Conservation (phyloP, 1,139 yeast genomes). For the Candida labiduridarum region DNA sequence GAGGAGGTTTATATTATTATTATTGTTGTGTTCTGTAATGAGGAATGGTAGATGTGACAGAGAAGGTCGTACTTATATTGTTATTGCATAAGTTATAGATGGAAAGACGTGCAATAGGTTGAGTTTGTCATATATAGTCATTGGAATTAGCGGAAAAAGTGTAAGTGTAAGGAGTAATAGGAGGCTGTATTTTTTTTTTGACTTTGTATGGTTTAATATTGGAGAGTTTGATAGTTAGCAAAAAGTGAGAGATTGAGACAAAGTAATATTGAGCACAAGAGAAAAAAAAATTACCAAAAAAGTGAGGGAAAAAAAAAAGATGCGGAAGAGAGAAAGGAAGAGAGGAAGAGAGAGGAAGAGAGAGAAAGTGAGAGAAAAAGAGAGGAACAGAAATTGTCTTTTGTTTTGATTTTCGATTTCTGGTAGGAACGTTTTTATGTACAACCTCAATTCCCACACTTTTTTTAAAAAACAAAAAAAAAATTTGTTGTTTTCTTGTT, state of each 20-base stretch:
- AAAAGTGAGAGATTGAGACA: not conserved
- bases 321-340: not conserved
- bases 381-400: conserved; percentile 1
- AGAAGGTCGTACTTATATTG: no score
- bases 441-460: conserved; percentile 3
- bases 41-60: no score
- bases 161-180: no score
- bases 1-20: no score
- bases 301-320: not conserved
- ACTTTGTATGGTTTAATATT: not conserved
- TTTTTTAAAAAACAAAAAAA: not conserved
- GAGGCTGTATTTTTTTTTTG: not conserved
- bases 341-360: not conserved
- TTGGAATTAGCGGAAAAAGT: no score
- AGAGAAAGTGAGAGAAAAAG: not conserved
- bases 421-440: conserved; percentile 3
- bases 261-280: conserved; percentile 1
- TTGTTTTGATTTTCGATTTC: conserved; percentile 2
- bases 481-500: not conserved
- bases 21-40: not conserved
- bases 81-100: no score
- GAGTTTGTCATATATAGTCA: no score
- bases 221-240: not conserved
- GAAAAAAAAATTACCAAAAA: not conserved
- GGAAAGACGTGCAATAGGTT: no score